phyloP scores from a whole-genome alignment of 345 rosid species.

The Hypericum androsaemum region DNA sequence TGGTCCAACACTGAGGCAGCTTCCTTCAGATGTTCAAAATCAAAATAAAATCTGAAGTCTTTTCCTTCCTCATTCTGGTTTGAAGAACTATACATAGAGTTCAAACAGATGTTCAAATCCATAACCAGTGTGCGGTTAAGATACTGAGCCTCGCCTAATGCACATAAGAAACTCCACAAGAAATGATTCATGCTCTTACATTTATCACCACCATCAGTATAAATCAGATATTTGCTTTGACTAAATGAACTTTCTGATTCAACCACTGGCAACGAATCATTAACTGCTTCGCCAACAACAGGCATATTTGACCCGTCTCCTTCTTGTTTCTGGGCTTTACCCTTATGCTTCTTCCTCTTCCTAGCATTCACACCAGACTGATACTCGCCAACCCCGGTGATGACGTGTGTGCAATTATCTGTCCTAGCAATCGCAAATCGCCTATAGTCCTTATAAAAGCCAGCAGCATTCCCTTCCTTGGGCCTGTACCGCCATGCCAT shows the following conservation, averaged over 20 bases:
- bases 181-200: conserved; percentile 96
- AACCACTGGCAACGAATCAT: conserved; percentile 59
- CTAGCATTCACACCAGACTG: conserved; percentile 87
- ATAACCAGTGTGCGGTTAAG: conserved; percentile 78
- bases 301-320: conserved; percentile 25
- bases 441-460: conserved; percentile 84
- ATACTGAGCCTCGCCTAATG: conserved; percentile 90
- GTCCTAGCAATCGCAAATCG: conserved; percentile 55
- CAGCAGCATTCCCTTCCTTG: conserved; percentile 80
- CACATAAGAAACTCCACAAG: conserved; percentile 93
- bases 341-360: conserved; percentile 71
- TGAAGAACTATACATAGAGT: conserved; percentile 61
- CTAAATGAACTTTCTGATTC: conserved; percentile 67
- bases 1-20: conserved; percentile 82
- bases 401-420: conserved; percentile 52
- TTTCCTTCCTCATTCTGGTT: conserved; percentile 86
- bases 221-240: conserved; percentile 58
- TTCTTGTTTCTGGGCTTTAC: conserved; percentile 20
- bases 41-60: conserved; percentile 88
- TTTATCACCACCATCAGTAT: conserved; percentile 75
- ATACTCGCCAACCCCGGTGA: conserved; percentile 65
- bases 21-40: conserved; percentile 87
- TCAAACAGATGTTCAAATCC: conserved; percentile 76
- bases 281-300: conserved; percentile 66
- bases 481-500: conserved; percentile 97